A percentile compares a stretch with the other conserved stretches of the same genome.
Conservation (phyloP, 2,329 filamentous ascomycete species). For the Xylariaceae sp. region DNA sequence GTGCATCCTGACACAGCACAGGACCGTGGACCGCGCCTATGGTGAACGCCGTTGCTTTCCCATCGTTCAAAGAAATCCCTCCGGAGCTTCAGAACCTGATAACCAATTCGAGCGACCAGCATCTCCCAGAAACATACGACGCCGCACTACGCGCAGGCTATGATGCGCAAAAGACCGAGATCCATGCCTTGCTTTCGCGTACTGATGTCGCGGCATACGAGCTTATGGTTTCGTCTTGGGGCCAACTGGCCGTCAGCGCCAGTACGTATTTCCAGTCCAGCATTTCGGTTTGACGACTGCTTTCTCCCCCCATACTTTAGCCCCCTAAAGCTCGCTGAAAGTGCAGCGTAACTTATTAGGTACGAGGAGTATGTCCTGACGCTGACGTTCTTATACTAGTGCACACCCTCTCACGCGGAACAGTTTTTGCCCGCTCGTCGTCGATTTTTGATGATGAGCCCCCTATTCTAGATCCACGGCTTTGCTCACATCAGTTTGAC, state of each 20-base stretch:
- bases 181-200: constrained; percentile 24
- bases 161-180: constrained; percentile 20
- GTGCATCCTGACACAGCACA: constrained; percentile 14
- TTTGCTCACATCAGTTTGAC: constrained; percentile 41
- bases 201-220: constrained; percentile 26
- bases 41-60: constrained; percentile 30
- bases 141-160: constrained; percentile 26
- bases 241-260: constrained; percentile 29
- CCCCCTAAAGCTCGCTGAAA: not conserved
- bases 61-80: constrained; percentile 22
- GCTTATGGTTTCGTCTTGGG: constrained; percentile 32
- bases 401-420: constrained; percentile 43
- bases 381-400: constrained; percentile 19
- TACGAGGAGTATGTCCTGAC: not conserved
- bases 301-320: not conserved
- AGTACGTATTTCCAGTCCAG: not conserved
- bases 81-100: constrained; percentile 17
- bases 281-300: not conserved
- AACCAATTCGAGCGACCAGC: constrained; percentile 2
- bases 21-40: constrained; percentile 30
- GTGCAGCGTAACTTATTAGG: not conserved
- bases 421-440: constrained; percentile 35
- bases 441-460: constrained; percentile 33
- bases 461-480: constrained; percentile 39
- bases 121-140: constrained; percentile 26